Base-by-base conservation (phyloP, 2,329 filamentous ascomycete genomes). In the Pseudocercospora musae region DNA sequence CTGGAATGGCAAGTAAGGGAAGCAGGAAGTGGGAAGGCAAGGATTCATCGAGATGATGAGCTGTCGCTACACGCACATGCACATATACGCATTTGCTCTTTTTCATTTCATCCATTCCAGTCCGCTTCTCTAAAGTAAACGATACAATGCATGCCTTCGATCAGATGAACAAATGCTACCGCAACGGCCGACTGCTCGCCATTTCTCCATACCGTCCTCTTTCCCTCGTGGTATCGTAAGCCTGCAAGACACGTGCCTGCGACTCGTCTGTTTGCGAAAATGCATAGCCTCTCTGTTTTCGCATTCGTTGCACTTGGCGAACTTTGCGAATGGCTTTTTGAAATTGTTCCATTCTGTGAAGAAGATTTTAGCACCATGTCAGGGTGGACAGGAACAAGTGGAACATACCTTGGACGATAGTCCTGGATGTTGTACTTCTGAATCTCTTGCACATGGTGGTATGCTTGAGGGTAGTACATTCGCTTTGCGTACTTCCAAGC, bases 351-450 rank as follows among this genome's bases (percentile, higher is more conserved):
- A 99, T 99, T 74, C 91, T 94, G 66, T 65, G 23, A 31, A 33
- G 13, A 59, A 31, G 1, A 25, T 42, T 61, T 72, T 27, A 73
- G 25, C 5, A 55, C 57, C 4, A 25, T 23, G 11, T 25, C 31
- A 31, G 0, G 5, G 9, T 13, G n/a, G 15, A 8, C 27, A 11
- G 23, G 25, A 33, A 21, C 44, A 15, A 21, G 15, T 27, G 58
- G 31, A 56, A 81, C 84, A 70, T 85, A 93, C 91, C 95, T 88
- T 65, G 95, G 95, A 74, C 95, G 85, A 78, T 99, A 99, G 80
- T 99, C 95, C 80, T 99, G 95, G 64, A 99, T 96, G 72, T 99
- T 99, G 81, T 98, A 99, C 80, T 99, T 99, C 78, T 99, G 95
- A 70, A 99, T 99, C 80, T 99, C 95, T 78, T 99, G 95, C 67